Evolutionary conservation across 1,139 yeast species (phyloP).

Genomic region (Starmera stellimalicola): DNA sequence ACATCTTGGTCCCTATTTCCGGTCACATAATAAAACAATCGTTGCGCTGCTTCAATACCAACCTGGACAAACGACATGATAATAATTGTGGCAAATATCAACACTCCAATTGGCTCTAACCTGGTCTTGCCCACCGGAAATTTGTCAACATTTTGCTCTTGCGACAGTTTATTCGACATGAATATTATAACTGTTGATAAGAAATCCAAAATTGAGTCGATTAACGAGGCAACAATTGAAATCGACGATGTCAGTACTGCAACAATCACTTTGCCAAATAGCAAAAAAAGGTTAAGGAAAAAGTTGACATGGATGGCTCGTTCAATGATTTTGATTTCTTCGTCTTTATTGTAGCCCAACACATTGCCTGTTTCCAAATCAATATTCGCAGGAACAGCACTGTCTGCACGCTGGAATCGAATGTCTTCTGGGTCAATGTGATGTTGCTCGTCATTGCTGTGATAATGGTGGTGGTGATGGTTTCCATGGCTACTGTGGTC

Average conservation of each 20-base stretch:
- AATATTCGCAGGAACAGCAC: slow-evolving; percentile 51
- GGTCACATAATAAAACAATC: slow-evolving; percentile 23
- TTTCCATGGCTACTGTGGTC: neutral
- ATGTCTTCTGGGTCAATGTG: slow-evolving; percentile 2
- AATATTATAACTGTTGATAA: slow-evolving; percentile 67
- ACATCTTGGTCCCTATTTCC: slow-evolving; percentile 24
- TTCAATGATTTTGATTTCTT: slow-evolving; percentile 35
- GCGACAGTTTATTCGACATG: slow-evolving; percentile 49
- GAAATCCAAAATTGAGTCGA: slow-evolving; percentile 68
- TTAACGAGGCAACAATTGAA: slow-evolving; percentile 69
- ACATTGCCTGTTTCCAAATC: slow-evolving; percentile 46
- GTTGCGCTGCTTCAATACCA: slow-evolving; percentile 48
- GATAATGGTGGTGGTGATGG: neutral
- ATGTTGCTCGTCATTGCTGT: neutral
- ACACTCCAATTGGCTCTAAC: slow-evolving; percentile 70
- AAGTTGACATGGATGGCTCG: slow-evolving; percentile 62
- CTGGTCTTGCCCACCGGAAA: slow-evolving; percentile 69
- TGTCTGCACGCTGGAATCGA: slow-evolving; percentile 12
- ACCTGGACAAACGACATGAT: slow-evolving; percentile 68
- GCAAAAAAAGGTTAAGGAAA: slow-evolving; percentile 46
- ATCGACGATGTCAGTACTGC: slow-evolving; percentile 57
- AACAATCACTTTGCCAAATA: slow-evolving; percentile 56
- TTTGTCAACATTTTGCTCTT: slow-evolving; percentile 30
- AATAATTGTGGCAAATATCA: slow-evolving; percentile 63
- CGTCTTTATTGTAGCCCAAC: slow-evolving; percentile 38